These are phyloP conservation scores for Aspergillus haitiensis DNA, from an alignment of 495 filamentous ascomycete species.

Conservation along the genomic window DNA sequence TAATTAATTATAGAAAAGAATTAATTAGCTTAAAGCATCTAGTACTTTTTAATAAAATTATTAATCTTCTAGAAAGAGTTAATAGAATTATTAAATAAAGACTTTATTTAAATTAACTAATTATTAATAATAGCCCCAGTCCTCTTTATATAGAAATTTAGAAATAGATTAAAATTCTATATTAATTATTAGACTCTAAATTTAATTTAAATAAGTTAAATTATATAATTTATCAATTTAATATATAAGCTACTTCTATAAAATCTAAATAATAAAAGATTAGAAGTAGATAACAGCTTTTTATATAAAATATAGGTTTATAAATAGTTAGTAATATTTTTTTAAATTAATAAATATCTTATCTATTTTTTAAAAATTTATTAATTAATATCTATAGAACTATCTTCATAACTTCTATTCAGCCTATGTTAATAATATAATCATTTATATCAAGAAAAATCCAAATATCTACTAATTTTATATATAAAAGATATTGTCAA, in stretches of 20 bases:
- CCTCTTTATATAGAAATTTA: conserved; percentile 10
- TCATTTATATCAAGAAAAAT: conserved; percentile 8
- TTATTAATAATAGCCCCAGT: conserved; percentile 1
- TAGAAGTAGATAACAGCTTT: conserved; percentile 12
- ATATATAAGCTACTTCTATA: conserved; percentile 9
- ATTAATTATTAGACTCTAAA: conserved; percentile 1
- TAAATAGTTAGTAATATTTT: conserved; percentile 6
- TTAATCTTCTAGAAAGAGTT: conserved; percentile 1
- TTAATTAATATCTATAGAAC: conserved; percentile 7
- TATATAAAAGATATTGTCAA: conserved; percentile 10
- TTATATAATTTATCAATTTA: conserved; percentile 9
- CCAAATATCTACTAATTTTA: conserved; percentile 1
- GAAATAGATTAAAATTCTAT: conserved; percentile 6
- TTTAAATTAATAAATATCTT: conserved; percentile 10
- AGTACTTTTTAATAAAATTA: too few species aligned
- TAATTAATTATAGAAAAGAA: too few species aligned
- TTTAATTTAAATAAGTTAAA: conserved; percentile 5
- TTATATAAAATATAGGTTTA: conserved; percentile 12
- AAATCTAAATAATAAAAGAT: conserved; percentile 4
- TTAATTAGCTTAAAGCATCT: too few species aligned
- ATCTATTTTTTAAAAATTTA: conserved; percentile 12
- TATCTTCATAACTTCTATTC: conserved; percentile 13
- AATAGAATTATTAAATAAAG: conserved; percentile 8
- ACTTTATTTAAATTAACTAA: conserved; percentile 7
- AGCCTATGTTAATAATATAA: conserved; percentile 14